Conservation (phyloP, 2,329 filamentous ascomycete genomes). For the Chaetomium strumarium region DNA sequence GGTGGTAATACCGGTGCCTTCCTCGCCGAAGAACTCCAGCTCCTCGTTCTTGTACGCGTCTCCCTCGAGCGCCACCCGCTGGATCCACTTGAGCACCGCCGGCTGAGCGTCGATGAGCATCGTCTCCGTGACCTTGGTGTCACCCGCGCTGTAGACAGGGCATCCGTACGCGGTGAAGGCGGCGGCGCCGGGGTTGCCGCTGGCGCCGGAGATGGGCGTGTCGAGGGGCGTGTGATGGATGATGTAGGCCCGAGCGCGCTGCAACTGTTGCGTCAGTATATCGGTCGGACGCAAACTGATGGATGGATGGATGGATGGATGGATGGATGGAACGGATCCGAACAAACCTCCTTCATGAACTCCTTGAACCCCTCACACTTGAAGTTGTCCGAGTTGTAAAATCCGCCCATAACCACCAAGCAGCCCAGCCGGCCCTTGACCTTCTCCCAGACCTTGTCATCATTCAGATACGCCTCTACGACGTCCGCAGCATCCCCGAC, state of each 20-base stretch:
- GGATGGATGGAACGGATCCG: too few species aligned
- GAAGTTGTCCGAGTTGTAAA: constrained; percentile 35
- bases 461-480: constrained; percentile 52
- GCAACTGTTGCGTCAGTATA: constrained; percentile 15
- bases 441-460: constrained; percentile 44
- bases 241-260: constrained; percentile 58
- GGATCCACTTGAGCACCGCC: constrained; percentile 26
- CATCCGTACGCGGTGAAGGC: constrained; percentile 49
- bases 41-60: constrained; percentile 25
- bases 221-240: constrained; percentile 47
- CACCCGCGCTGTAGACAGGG: constrained; percentile 64
- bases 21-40: constrained; percentile 14
- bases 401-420: constrained; percentile 46
- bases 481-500: constrained; percentile 60
- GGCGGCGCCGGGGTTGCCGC: constrained; percentile 39
- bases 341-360: constrained; percentile 46
- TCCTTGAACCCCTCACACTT: constrained; percentile 39
- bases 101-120: constrained; percentile 47
- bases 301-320: too few species aligned
- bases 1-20: background rate
- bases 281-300: background rate
- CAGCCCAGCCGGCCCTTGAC: constrained; percentile 41
- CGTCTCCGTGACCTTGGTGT: constrained; percentile 53
- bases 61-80: constrained; percentile 22
- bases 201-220: constrained; percentile 46